Conservation (phyloP, 2,329 filamentous ascomycete genomes). For the Venturia oleaginea region DNA sequence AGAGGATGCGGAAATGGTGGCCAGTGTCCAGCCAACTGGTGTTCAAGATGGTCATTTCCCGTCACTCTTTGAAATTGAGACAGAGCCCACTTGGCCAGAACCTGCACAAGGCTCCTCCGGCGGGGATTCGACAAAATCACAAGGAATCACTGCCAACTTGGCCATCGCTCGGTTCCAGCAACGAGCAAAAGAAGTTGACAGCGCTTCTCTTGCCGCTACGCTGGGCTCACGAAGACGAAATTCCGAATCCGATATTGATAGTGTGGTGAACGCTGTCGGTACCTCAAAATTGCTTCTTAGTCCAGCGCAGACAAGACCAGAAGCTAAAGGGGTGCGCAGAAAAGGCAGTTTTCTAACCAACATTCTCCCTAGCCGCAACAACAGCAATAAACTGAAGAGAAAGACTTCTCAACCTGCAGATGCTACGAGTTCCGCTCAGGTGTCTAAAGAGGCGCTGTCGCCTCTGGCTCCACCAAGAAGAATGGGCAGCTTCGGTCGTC, state of each 20-base stretch:
- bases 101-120: neutral
- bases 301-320: conserved; percentile 29
- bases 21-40: neutral
- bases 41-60: neutral
- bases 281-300: conserved; percentile 53
- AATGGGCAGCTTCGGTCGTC: conserved; percentile 33
- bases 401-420: conserved; percentile 28
- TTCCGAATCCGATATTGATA: conserved; percentile 55
- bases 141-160: conserved; percentile 37
- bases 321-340: conserved; percentile 31
- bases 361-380: conserved; percentile 32
- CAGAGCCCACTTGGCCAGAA: neutral
- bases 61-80: neutral
- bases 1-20: neutral
- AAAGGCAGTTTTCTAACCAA: conserved; percentile 46
- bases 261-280: conserved; percentile 47
- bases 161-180: conserved; percentile 46
- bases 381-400: conserved; percentile 41
- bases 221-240: conserved; percentile 59
- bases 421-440: neutral
- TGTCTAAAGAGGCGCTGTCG: neutral
- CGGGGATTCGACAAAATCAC: neutral
- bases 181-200: conserved; percentile 43
- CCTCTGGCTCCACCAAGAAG: conserved; percentile 23
- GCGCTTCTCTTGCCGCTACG: conserved; percentile 52